Base-by-base conservation (phyloP, 2,329 filamentous ascomycete genomes). In the Periconia macrospinosa region DNA sequence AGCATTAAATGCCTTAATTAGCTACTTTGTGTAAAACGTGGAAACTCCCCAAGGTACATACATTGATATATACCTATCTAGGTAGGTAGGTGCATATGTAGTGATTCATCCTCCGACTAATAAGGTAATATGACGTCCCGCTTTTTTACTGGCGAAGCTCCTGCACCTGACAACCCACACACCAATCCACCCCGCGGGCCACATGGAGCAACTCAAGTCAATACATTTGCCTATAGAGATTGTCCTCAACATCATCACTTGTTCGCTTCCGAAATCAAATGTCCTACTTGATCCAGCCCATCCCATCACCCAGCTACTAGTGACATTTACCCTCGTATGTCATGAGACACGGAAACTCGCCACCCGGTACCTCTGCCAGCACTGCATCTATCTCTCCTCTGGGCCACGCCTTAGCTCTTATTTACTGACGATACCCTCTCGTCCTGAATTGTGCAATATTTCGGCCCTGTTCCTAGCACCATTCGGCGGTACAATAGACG, bases 351-450 rank as follows among this genome's bases (percentile, higher is more conserved):
- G 78, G 55, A 57, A 61, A 5, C 53, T 75, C 10, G 78, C 80
- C 3, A 70, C 71, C 15, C 74, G 70, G 40, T 68, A 78, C 11
- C 73, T 83, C n/a, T 75, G 75, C 44, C 65, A 75, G 53, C 72
- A 76, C 57, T 82, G 79, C 62, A 57, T 80, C 35, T 76, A 77
- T 57, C 66, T 83, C 40, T 74, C 79, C 47, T 75, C 75, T 19
- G 45, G 55, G 9, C 19, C 44, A 17, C 60, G 64, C 10, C 49
- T 80, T 49, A 62, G 60, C n/a, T 57, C 58, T 18, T 57, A 65
- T 2, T 50, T 67, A 3, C 41, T 65, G 14, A 55, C 56, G 8
- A 56, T 67, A 30, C 53, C 59, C 7, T 42, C 53, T 8, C 47
- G 62, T 13, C 53, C 57, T 1, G 52, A 49, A 5, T 45, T 63